Percentiles rank a stretch among this genome's conserved stretches.
phyloP scores from a whole-genome alignment of 371 early-diverging fungal genomes.

The Mortierella sp. region DNA sequence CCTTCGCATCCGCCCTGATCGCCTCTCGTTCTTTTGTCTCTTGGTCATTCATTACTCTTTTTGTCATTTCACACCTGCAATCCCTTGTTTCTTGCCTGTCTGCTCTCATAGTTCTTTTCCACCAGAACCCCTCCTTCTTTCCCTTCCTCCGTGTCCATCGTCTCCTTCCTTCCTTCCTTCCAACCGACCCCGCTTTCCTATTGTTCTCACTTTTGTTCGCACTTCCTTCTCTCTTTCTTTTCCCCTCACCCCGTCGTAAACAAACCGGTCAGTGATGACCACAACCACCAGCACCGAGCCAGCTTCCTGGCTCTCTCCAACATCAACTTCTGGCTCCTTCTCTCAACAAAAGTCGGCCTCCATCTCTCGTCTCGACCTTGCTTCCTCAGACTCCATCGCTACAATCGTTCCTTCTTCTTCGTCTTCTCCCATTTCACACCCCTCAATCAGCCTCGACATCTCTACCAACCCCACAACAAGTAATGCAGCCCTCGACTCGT shows the following conservation, averaged over 20 bases:
- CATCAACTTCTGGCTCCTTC: conserved; percentile 12
- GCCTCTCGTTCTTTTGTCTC: not conserved
- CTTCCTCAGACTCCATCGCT: conserved; percentile 11
- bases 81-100: not conserved
- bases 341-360: conserved; percentile 21
- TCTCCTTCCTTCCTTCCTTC: not conserved
- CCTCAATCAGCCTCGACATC: not conserved
- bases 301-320: conserved; percentile 17
- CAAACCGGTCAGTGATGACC: conserved; percentile 23
- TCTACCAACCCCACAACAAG: not conserved
- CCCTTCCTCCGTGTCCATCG: not conserved
- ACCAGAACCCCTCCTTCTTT: not conserved
- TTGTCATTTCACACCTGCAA: not conserved
- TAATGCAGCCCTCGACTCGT: not conserved
- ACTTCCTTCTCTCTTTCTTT: not conserved
- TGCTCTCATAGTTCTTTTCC: not conserved
- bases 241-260: not conserved
- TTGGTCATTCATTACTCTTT: conserved; percentile 4
- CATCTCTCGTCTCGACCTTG: conserved; percentile 17
- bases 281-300: conserved; percentile 38
- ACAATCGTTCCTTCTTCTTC: not conserved
- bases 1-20: conserved; percentile 12
- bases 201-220: not conserved
- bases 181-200: not conserved
- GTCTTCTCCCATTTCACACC: not conserved